A percentile compares a stretch with the other conserved stretches of the same genome.
These are phyloP conservation scores for Ceratocystis variospora DNA, from an alignment of 2,329 filamentous ascomycete genomes.

Conservation along the genomic window DNA sequence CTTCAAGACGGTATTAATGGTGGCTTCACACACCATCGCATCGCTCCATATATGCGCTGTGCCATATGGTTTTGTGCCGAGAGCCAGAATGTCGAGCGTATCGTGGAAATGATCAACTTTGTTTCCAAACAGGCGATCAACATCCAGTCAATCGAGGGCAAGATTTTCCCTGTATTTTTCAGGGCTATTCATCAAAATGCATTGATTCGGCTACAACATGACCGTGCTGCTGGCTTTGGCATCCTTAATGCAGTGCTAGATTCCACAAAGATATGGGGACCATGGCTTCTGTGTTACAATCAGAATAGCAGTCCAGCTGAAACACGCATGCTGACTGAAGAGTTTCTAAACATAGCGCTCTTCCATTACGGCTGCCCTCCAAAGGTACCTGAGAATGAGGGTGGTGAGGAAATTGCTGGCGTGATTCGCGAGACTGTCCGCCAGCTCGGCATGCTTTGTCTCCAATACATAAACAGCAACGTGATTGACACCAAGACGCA, in stretches of 20 bases:
- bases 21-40: slow-evolving; percentile 32
- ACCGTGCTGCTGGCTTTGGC: neutral
- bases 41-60: slow-evolving; percentile 45
- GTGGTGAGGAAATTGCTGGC: slow-evolving; percentile 24
- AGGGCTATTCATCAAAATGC: slow-evolving; percentile 19
- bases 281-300: slow-evolving; percentile 35
- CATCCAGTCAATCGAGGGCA: slow-evolving; percentile 36
- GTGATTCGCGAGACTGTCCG: slow-evolving; percentile 28
- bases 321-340: slow-evolving; percentile 32
- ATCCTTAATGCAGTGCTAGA: slow-evolving; percentile 5
- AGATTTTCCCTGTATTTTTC: slow-evolving; percentile 36
- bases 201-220: neutral
- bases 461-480: slow-evolving; percentile 34
- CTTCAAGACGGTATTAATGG: slow-evolving; percentile 42
- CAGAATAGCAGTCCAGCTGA: slow-evolving; percentile 14
- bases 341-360: slow-evolving; percentile 33
- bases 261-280: slow-evolving; percentile 35
- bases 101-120: slow-evolving; percentile 31
- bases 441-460: slow-evolving; percentile 32
- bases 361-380: slow-evolving; percentile 28
- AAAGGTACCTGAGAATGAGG: slow-evolving; percentile 24
- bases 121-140: slow-evolving; percentile 32
- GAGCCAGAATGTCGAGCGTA: slow-evolving; percentile 27
- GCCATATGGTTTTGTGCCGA: slow-evolving; percentile 39
- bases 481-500: slow-evolving; percentile 32